Conservation (phyloP, 331 rosid genomes). For the Quercus phellos region DNA sequence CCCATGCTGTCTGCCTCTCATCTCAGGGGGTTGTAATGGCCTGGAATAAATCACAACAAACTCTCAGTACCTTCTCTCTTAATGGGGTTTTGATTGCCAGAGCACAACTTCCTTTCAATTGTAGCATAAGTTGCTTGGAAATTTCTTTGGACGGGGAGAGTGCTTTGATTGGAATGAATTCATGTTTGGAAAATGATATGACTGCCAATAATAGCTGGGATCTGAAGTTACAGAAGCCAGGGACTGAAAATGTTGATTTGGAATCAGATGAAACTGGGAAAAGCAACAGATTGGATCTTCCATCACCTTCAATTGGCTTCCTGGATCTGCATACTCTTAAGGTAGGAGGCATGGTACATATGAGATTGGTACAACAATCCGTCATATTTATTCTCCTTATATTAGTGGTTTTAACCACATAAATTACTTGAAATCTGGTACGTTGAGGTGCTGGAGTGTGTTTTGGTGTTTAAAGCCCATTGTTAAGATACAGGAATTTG, state of each 20-base stretch:
- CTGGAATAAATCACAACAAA: slow-evolving; percentile 65
- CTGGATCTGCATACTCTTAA: slow-evolving; percentile 77
- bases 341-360: slow-evolving; percentile 44
- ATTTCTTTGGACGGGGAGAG: slow-evolving; percentile 73
- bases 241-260: slow-evolving; percentile 30
- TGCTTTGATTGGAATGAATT: slow-evolving; percentile 77
- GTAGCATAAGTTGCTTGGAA: slow-evolving; percentile 81
- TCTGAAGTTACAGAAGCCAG: slow-evolving; percentile 35
- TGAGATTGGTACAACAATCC: background rate
- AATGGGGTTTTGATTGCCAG: slow-evolving; percentile 71
- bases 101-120: slow-evolving; percentile 50
- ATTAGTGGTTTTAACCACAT: background rate
- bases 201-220: slow-evolving; percentile 37
- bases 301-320: slow-evolving; percentile 79
- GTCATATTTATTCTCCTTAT: background rate
- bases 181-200: slow-evolving; percentile 33
- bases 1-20: slow-evolving; percentile 73
- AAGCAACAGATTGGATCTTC: slow-evolving; percentile 49
- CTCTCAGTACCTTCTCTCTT: slow-evolving; percentile 72
- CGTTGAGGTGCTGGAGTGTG: background rate
- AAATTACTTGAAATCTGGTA: background rate
- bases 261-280: slow-evolving; percentile 38
- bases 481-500: background rate
- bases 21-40: slow-evolving; percentile 77
- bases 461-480: background rate